Evolutionary conservation across 805 yeast species (phyloP).

Genomic region (Starmerella floris): DNA sequence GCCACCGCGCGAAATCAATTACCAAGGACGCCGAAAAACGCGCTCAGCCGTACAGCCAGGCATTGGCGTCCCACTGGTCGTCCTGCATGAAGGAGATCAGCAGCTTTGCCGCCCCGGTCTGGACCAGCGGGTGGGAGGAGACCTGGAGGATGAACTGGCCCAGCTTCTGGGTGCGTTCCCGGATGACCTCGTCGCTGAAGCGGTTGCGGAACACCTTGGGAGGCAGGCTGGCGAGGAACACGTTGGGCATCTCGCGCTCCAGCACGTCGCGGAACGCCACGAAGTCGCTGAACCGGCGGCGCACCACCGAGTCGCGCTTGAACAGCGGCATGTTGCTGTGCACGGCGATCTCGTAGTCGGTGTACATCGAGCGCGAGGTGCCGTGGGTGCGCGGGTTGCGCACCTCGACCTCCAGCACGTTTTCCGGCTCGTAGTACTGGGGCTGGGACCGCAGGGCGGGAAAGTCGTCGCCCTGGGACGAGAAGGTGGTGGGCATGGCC

Average conservation of each 20-base stretch:
- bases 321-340: constrained; percentile 87
- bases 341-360: constrained; percentile 85
- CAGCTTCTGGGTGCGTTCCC: constrained; percentile 67
- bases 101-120: constrained; percentile 61
- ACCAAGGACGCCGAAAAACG: too few relatives aligned
- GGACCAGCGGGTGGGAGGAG: constrained; percentile 86
- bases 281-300: constrained; percentile 83
- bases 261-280: constrained; percentile 63
- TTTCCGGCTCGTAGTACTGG: constrained; percentile 87
- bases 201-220: constrained; percentile 72
- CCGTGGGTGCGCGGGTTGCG: constrained; percentile 67
- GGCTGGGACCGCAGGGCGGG: neutral
- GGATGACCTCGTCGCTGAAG: constrained; percentile 71
- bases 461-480: constrained; percentile 1
- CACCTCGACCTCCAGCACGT: constrained; percentile 83
- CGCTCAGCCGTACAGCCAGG: neutral
- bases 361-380: constrained; percentile 50
- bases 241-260: constrained; percentile 63
- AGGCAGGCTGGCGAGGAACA: constrained; percentile 75
- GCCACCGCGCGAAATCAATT: too few relatives aligned
- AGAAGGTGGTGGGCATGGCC: constrained; percentile 18
- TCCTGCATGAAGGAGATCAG: constrained; percentile 78
- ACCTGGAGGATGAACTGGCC: constrained; percentile 65
- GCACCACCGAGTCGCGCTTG: constrained; percentile 48
- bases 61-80: constrained; percentile 49